A percentile compares a stretch with the other conserved stretches of the same genome.
phyloP scores from a whole-genome alignment of 2,329 filamentous ascomycete species.

The Didymella sp. region DNA sequence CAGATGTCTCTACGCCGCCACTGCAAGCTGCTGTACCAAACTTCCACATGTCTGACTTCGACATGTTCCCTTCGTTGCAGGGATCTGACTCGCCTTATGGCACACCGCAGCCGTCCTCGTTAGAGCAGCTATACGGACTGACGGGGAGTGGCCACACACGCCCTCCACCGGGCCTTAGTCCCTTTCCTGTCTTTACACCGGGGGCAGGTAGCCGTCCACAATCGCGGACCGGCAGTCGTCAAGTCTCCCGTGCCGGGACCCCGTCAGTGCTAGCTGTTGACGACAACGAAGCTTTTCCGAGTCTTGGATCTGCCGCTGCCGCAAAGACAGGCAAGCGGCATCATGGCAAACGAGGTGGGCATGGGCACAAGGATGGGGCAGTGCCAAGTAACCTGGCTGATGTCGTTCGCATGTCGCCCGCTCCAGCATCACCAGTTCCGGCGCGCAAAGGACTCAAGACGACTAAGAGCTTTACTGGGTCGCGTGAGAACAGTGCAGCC shows the following conservation, averaged over 20 bases:
- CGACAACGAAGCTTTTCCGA: conserved; percentile 94
- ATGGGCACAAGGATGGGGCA: conserved; percentile 65
- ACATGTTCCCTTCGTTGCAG: conserved; percentile 80
- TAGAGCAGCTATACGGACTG: conserved; percentile 54
- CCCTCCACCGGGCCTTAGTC: conserved; percentile 74
- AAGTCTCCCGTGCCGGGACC: conserved; percentile 69
- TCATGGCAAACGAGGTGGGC: conserved; percentile 87
- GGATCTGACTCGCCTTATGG: conserved; percentile 54
- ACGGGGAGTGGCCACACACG: conserved; percentile 51
- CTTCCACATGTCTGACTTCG: conserved; percentile 83
- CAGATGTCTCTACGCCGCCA: conserved; percentile 71
- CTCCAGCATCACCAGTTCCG: conserved; percentile 68
- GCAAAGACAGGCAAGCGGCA: conserved; percentile 86
- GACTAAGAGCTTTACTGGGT: conserved; percentile 69
- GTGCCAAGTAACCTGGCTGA: conserved; percentile 83
- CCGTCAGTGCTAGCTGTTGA: conserved; percentile 80
- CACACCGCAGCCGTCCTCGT: conserved; percentile 44
- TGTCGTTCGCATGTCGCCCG: conserved; percentile 93
- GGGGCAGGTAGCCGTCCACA: conserved; percentile 68
- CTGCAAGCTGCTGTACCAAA: conserved; percentile 67
- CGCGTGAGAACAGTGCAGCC: conserved; percentile 78
- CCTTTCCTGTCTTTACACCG: conserved; percentile 64
- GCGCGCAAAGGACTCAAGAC: conserved; percentile 67
- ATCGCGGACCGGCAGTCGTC: conserved; percentile 84
- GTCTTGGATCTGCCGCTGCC: conserved; percentile 75